Conservation (phyloP, 2,329 filamentous ascomycete genomes). For the Colletotrichum tamarilloi region DNA sequence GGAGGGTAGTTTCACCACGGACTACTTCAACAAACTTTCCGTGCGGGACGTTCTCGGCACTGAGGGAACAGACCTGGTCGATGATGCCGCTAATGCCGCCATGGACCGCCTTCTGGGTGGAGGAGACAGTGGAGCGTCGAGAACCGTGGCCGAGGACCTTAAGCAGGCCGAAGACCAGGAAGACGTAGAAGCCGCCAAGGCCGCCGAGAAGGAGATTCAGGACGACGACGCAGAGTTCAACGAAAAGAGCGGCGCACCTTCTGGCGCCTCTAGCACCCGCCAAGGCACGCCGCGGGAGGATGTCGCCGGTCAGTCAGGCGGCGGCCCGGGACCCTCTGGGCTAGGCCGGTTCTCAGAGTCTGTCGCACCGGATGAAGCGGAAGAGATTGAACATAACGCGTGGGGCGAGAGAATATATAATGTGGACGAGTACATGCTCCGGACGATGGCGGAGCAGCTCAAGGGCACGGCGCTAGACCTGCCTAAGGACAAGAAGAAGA, state of each 20-base stretch:
- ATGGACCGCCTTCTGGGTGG: slow-evolving; percentile 87
- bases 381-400: slow-evolving; percentile 66
- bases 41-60: slow-evolving; percentile 74
- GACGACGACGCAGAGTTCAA: slow-evolving; percentile 88
- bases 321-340: slow-evolving; percentile 45
- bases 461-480: slow-evolving; percentile 70
- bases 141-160: slow-evolving; percentile 76
- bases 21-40: slow-evolving; percentile 88
- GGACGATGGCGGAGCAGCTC: slow-evolving; percentile 72
- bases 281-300: slow-evolving; percentile 62
- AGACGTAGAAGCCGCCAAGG: slow-evolving; percentile 87
- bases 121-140: slow-evolving; percentile 69
- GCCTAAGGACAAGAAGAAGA: slow-evolving; percentile 73
- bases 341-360: slow-evolving; percentile 52
- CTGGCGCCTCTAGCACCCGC: slow-evolving; percentile 61
- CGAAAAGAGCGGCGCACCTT: slow-evolving; percentile 64
- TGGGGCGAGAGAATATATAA: slow-evolving; percentile 68
- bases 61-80: slow-evolving; percentile 65
- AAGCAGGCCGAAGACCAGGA: slow-evolving; percentile 93
- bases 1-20: slow-evolving; percentile 96
- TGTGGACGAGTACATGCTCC: slow-evolving; percentile 82
- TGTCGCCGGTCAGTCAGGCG: slow-evolving; percentile 45
- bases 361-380: slow-evolving; percentile 47
- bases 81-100: slow-evolving; percentile 81
- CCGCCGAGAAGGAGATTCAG: slow-evolving; percentile 89